Percentiles rank a stretch among this genome's conserved stretches.
These are phyloP conservation scores for Kitagawia praeruptora DNA, from an alignment of 129 eudicot genomes.

Conservation along the genomic window DNA sequence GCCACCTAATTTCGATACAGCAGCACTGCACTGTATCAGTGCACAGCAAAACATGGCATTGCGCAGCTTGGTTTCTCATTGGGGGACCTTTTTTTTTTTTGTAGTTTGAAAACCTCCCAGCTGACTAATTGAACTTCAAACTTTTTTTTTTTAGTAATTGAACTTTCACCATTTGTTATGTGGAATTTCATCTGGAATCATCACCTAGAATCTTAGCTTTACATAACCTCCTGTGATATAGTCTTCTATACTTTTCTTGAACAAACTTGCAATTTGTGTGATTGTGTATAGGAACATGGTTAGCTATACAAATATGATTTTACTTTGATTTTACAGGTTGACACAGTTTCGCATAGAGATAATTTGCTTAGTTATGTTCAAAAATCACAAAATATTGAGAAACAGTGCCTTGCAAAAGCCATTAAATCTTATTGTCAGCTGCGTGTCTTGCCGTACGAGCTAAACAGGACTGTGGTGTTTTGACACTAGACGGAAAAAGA, in stretches of 20 bases:
- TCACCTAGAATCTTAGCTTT: not conserved
- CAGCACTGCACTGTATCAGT: not conserved
- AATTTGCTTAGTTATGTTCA: constrained; percentile 68
- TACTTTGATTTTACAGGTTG: constrained; percentile 45
- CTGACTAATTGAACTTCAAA: not conserved
- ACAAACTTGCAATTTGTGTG: not conserved
- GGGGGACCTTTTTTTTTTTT: not conserved
- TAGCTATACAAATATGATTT: not conserved
- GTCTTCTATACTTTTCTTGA: not conserved
- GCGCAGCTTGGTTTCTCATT: not conserved
- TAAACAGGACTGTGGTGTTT: constrained; percentile 82
- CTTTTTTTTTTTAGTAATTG: not conserved
- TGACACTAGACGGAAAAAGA: constrained; percentile 18
- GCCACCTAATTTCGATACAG: not conserved
- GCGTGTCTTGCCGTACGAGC: constrained; percentile 68
- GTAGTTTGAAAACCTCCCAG: not conserved
- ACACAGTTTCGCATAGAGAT: constrained; percentile 91
- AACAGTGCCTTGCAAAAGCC: constrained; percentile 88
- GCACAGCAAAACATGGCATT: not conserved
- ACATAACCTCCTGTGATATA: not conserved
- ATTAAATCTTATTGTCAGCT: constrained; percentile 81
- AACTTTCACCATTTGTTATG: not conserved
- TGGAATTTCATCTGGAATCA: not conserved
- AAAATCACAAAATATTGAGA: constrained; percentile 87
- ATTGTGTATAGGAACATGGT: not conserved